Base-by-base conservation (phyloP, 2,329 filamentous ascomycete species). In the Aspergillus fumigatus region DNA sequence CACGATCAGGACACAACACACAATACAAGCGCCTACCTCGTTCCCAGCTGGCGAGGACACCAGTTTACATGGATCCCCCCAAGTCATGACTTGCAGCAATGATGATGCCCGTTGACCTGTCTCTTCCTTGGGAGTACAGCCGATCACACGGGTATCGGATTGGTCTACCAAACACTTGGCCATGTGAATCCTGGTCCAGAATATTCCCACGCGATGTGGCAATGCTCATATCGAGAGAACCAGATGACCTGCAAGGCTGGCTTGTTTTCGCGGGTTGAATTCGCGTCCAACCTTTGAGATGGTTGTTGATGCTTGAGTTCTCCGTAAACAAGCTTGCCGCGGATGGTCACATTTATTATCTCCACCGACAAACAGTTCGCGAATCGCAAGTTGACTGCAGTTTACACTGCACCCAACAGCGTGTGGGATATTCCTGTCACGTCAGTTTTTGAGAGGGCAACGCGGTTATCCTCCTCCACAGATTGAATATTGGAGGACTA, bases 51-150 rank as follows among this genome's bases (percentile, higher is more conserved):
- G 54, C 58, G 40, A 59, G 64, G 64, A 64, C 65, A 62, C 67
- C 66, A 60, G 64, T 62, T 62, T 66, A 65, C 65, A 67, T 64
- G 70, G 66, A 62, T 41, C 43, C 56, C 56, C 52, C 62, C 67
- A 69, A 69, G 72, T 70, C 62, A 59, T 61, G 74, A 74, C 74
- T 76, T 70, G 74, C 59, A 76, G 69, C 74, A 76, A 76, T 75
- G 73, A 76, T 74, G 64, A 69, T 69, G 57, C 53, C 43, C 21
- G 21, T 23, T 47, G 43, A 17, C 43, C 19, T 47, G 43, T 26
- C 57, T 49, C 51, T 23, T 27, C 17, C 17, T 38, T 48, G 50
- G 23, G 23, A 51, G 29, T 50, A 54, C 23, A 56, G 43, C 11
- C 11, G 21, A 25, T 26, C 40, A 48, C 7, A 43, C 11, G 54